Evolutionary conservation across 2,329 filamentous ascomycete genomes (phyloP), one percentile per base, ranked within the genome.

Genomic region (Pezicula radicicola): DNA sequence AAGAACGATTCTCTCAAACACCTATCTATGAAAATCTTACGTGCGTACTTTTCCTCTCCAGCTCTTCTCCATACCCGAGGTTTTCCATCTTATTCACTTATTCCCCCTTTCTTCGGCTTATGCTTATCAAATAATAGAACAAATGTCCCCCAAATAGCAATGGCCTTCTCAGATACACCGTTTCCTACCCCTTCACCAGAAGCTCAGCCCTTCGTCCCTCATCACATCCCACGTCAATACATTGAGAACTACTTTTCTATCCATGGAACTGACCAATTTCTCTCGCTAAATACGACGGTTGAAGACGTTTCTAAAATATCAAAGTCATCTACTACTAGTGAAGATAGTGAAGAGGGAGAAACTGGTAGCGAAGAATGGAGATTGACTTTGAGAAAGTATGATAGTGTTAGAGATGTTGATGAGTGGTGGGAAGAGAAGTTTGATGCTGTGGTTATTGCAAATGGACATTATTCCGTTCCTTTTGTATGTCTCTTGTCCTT

Each of bases 371-470:
- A n/a, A n/a, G 57, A 64, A 10, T 81, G 78, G 78, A 74, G 66
- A 21, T 58, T 81, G 12, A 77, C 72, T 0, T 65, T 82, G 1
- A 67, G 78, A 9, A 73, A 72, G 52, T 65, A 77, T 40, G 76
- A 81, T 47, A 56, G 69, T 0, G 57, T 69, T 1, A 66, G 68
- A 2, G 63, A 72, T 8, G 66, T 76, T 0, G 79, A 83, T 51
- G 43, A 72, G 1, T 82, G 79, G 79, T 80, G 79, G 77, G 68
- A 75, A 45, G 77, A 81, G 27, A 57, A 64, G 0, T 81, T 79
- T 18, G 88, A 92, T 64, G 88, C 88, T 6, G 80, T 92, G 5
- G 80, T 91, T 1, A 78, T 89, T 9, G 87, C 87, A 15, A 88
- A 83, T 51, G 89, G 89, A 0, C 88, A 92, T 68, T 91, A 89